phyloP scores from a whole-genome alignment of 805 yeast species.

The Pichia ethanolica region DNA sequence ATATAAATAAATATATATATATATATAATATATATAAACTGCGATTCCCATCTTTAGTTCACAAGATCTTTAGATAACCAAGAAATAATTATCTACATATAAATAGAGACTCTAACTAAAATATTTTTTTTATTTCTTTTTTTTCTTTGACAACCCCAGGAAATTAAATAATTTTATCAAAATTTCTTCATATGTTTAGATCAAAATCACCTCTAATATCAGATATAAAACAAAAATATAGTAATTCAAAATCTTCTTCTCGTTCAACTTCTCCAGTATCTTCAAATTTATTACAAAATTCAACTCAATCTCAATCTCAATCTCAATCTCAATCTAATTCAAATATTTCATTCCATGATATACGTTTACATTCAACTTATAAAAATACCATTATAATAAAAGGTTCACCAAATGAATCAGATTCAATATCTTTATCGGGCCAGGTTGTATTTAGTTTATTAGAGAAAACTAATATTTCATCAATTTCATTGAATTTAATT shows the following conservation, averaged over 20 bases:
- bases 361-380: conserved; percentile 27
- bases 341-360: not conserved
- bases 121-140: no score
- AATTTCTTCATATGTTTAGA: not conserved
- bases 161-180: no score
- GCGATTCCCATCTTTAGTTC: no score
- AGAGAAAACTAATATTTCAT: not conserved
- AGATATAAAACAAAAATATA: not conserved
- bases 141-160: no score
- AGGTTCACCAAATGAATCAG: not conserved
- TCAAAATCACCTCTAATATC: not conserved
- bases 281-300: not conserved
- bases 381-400: conserved; percentile 21
- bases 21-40: no score
- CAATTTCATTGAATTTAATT: conserved; percentile 30
- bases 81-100: no score
- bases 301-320: not conserved
- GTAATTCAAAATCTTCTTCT: not conserved
- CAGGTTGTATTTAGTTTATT: conserved; percentile 26
- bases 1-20: no score
- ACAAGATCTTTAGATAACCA: no score
- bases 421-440: conserved; percentile 30
- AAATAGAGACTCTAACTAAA: no score
- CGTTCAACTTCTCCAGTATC: not conserved
- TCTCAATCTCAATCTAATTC: not conserved